Conservation (phyloP, 352 stramenopile species). For the Phytophthora tubulina region DNA sequence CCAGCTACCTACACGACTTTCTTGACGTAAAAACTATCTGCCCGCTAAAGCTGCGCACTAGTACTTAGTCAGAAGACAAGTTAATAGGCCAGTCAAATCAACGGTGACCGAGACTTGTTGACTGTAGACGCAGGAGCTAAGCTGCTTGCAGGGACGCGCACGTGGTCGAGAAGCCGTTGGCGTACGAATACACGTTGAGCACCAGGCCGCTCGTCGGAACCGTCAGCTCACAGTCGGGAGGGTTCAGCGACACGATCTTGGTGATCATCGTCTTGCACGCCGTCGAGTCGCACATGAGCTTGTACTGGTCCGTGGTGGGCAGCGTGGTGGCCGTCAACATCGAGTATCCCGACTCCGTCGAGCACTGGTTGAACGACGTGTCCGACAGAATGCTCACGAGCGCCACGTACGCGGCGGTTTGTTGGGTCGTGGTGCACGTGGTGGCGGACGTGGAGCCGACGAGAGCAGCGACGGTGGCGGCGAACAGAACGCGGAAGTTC, state of each 20-base stretch:
- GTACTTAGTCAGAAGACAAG: not conserved
- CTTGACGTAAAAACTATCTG: no score
- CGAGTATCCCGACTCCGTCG: slow-evolving; percentile 35
- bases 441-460: slow-evolving; percentile 19
- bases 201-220: slow-evolving; percentile 41
- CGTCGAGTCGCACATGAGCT: slow-evolving; percentile 35
- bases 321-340: slow-evolving; percentile 38
- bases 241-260: slow-evolving; percentile 35
- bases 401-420: slow-evolving; percentile 31
- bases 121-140: not conserved
- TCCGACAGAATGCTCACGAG: slow-evolving; percentile 34
- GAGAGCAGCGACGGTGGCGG: slow-evolving; percentile 30
- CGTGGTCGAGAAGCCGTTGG: slow-evolving; percentile 34
- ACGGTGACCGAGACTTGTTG: no score
- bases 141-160: slow-evolving; percentile 27
- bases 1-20: not conserved
- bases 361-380: slow-evolving; percentile 33
- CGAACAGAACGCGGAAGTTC: slow-evolving; percentile 37
- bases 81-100: not conserved
- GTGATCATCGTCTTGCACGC: slow-evolving; percentile 38
- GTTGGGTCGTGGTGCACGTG: slow-evolving; percentile 31
- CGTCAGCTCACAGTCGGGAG: slow-evolving; percentile 43
- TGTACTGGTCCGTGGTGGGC: slow-evolving; percentile 32
- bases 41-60: not conserved
- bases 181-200: slow-evolving; percentile 42